phyloP scores from a whole-genome alignment of 805 yeast species.

The Dipodascus geniculatus region DNA sequence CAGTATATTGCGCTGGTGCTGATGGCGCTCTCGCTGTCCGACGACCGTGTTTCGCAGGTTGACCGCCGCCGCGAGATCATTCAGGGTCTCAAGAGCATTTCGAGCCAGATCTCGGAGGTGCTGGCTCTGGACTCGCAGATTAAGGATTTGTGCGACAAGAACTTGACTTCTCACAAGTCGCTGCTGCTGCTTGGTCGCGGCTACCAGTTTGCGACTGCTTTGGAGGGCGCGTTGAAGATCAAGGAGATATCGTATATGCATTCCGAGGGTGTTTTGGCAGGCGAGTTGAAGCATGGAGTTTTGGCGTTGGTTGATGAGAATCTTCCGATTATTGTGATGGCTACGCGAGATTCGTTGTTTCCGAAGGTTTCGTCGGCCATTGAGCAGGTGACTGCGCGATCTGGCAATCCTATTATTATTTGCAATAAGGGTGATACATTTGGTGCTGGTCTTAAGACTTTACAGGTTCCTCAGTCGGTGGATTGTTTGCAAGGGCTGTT shows the following conservation, averaged over 20 bases:
- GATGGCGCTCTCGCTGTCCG: constrained; percentile 92
- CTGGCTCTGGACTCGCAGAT: constrained; percentile 62
- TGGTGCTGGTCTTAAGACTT: constrained; percentile 32
- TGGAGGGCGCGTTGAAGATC: constrained; percentile 96
- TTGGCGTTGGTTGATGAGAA: constrained; percentile 91
- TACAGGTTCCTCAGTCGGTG: constrained; percentile 90
- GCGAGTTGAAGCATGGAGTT: constrained; percentile 97
- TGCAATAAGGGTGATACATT: constrained; percentile 68
- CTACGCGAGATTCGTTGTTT: constrained; percentile 91
- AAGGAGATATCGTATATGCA: constrained; percentile 98
- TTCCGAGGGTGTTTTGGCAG: constrained; percentile 98
- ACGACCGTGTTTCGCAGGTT: constrained; percentile 69
- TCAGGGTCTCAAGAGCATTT: constrained; percentile 71
- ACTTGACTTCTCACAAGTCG: constrained; percentile 73
- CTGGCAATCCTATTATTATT: constrained; percentile 90
- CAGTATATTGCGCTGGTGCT: constrained; percentile 94
- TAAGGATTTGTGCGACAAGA: constrained; percentile 58
- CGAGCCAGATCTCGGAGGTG: constrained; percentile 73
- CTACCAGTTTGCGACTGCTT: constrained; percentile 90
- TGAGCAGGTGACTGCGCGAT: constrained; percentile 93
- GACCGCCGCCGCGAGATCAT: constrained; percentile 78
- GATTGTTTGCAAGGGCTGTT: constrained; percentile 96
- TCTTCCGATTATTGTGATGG: constrained; percentile 89
- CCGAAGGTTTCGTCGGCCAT: constrained; percentile 93
- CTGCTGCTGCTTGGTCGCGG: constrained; percentile 92